These are phyloP conservation scores for Cladophialophora carrionii DNA, from an alignment of 2,329 filamentous ascomycete genomes.

Conservation along the genomic window DNA sequence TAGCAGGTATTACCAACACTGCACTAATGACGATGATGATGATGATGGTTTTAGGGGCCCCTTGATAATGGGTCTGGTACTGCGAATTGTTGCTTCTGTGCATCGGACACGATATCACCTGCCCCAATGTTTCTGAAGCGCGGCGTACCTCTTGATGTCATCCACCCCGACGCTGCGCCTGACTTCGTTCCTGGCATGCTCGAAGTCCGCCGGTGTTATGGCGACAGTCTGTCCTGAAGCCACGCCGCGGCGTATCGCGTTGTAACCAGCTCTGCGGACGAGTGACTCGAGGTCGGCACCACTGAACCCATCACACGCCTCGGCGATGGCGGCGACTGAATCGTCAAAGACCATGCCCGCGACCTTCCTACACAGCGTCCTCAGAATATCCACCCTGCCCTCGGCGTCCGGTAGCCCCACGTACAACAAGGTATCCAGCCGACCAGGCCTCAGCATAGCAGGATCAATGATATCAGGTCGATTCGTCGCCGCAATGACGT, in stretches of 20 bases:
- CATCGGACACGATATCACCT: conserved; percentile 17
- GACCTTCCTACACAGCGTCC: conserved; percentile 62
- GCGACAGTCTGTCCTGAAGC: conserved; percentile 14
- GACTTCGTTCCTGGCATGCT: conserved; percentile 32
- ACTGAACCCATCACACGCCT: conserved; percentile 77
- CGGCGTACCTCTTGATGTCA: conserved; percentile 61
- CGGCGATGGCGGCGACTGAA: conserved; percentile 66
- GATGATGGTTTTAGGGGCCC: not conserved
- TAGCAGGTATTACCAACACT: not conserved
- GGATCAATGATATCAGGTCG: conserved; percentile 94
- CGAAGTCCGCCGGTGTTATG: conserved; percentile 33
- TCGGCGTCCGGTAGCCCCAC: conserved; percentile 79
- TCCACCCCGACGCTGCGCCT: conserved; percentile 53
- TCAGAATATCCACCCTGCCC: conserved; percentile 83
- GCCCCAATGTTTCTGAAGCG: conserved; percentile 56
- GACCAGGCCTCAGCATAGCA: conserved; percentile 88
- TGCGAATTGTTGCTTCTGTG: not conserved
- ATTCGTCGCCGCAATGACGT: conserved; percentile 93
- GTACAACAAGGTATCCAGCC: conserved; percentile 84
- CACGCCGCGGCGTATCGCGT: conserved; percentile 52
- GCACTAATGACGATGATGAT: conserved; percentile 2
- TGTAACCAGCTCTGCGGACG: conserved; percentile 62
- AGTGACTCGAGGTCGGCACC: conserved; percentile 67
- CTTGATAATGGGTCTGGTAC: not conserved
- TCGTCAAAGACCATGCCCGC: conserved; percentile 55